Percentiles rank a stretch among this genome's conserved stretches.
These are phyloP conservation scores for Pleodorina starrii DNA, from an alignment of 139 green algal species.

Conservation along the genomic window DNA sequence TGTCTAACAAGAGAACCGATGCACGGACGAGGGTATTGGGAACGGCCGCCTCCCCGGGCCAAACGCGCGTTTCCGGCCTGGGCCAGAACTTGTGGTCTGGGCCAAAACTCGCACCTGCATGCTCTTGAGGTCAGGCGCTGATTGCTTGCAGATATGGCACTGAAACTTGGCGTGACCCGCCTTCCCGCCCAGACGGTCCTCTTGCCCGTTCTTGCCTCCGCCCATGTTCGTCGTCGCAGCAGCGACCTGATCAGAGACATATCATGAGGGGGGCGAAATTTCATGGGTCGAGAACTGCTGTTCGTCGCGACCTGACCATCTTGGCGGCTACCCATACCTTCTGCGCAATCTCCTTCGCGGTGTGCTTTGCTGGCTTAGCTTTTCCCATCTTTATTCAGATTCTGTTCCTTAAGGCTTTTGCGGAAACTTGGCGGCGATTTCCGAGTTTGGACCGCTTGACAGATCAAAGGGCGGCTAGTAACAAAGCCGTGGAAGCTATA, in stretches of 20 bases:
- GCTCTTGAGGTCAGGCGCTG: constrained; percentile 78
- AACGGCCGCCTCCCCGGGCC: neutral
- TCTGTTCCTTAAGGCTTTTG: neutral
- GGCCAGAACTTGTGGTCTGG: neutral
- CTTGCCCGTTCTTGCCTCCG: constrained; percentile 78
- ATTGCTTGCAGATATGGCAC: constrained; percentile 73
- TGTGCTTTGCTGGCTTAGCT: constrained; percentile 91
- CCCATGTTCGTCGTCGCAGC: constrained; percentile 79
- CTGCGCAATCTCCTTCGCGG: constrained; percentile 71
- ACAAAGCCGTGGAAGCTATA: too few relatives aligned
- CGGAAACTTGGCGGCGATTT: neutral
- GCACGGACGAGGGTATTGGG: neutral
- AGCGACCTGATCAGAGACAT: constrained; percentile 48
- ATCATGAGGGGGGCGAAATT: too few relatives aligned
- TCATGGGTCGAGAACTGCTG: too few relatives aligned
- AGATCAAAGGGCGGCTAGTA: too few relatives aligned
- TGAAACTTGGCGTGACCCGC: constrained; percentile 88
- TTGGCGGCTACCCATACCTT: constrained; percentile 60
- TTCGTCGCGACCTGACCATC: too few relatives aligned
- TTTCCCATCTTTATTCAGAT: constrained; percentile 61
- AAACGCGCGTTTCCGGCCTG: too few relatives aligned
- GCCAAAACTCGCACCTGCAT: constrained; percentile 75
- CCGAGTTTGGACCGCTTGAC: too few relatives aligned
- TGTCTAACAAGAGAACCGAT: neutral
- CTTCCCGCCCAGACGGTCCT: constrained; percentile 81